These are phyloP conservation scores for Astraeus odoratus DNA, from an alignment of 768 basidiomycete genomes.

Conservation along the genomic window DNA sequence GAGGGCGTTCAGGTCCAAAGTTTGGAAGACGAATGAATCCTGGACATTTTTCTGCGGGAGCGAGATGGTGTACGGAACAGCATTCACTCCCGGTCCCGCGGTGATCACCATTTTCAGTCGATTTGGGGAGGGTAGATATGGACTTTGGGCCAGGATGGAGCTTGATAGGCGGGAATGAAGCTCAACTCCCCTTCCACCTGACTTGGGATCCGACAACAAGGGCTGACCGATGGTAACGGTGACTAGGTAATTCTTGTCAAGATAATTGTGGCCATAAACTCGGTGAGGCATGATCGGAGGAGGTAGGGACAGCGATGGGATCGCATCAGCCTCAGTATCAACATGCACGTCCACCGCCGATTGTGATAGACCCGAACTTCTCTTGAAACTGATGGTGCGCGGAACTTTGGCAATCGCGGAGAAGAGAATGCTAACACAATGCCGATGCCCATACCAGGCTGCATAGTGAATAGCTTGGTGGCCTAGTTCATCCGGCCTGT, in stretches of 20 bases:
- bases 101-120: conserved; percentile 96
- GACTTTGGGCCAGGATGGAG: conserved; percentile 58
- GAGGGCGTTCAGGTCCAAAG: conserved; percentile 62
- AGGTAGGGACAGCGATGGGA: conserved; percentile 90
- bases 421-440: conserved; percentile 58
- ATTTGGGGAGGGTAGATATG: conserved; percentile 59
- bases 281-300: conserved; percentile 98
- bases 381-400: conserved; percentile 12
- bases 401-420: conserved; percentile 23
- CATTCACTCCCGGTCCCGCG: conserved; percentile 71
- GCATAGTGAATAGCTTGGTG: conserved; percentile 89
- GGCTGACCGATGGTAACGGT: conserved; percentile 73
- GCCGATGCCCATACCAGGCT: conserved; percentile 88
- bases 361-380: conserved; percentile 17
- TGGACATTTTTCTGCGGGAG: conserved; percentile 69
- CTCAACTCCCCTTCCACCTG: conserved; percentile 46
- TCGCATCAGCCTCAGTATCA: conserved; percentile 80
- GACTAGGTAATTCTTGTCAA: conserved; percentile 80
- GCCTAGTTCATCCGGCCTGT: conserved; percentile 74
- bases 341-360: conserved; percentile 27
- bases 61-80: conserved; percentile 86
- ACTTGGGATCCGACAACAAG: conserved; percentile 31
- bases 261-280: conserved; percentile 93
- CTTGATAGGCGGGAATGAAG: conserved; percentile 71
- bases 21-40: conserved; percentile 82